phyloP scores from a whole-genome alignment of 2,329 filamentous ascomycete genomes.

The Zymoseptoria pseudotritici region DNA sequence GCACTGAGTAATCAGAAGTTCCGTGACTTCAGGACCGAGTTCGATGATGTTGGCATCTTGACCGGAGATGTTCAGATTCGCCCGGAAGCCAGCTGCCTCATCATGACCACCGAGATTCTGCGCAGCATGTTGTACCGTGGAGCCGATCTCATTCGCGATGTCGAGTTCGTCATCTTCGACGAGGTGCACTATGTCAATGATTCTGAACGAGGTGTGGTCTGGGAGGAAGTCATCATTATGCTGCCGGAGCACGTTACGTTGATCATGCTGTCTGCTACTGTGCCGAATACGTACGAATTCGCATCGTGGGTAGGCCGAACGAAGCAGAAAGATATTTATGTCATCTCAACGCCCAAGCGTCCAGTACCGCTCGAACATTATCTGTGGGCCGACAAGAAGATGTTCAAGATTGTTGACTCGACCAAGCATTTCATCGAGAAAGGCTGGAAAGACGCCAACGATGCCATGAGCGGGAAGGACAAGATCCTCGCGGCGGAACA shows the following conservation, averaged over 20 bases:
- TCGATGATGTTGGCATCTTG: slow-evolving; percentile 93
- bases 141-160: slow-evolving; percentile 90
- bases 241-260: slow-evolving; percentile 92
- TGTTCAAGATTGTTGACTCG: slow-evolving; percentile 88
- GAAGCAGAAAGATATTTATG: slow-evolving; percentile 98
- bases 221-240: slow-evolving; percentile 99
- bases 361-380: slow-evolving; percentile 94
- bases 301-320: slow-evolving; percentile 97
- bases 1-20: slow-evolving; percentile 98
- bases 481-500: slow-evolving; percentile 54
- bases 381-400: slow-evolving; percentile 86
- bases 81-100: slow-evolving; percentile 92
- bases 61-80: slow-evolving; percentile 98
- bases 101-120: slow-evolving; percentile 98
- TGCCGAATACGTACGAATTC: slow-evolving; percentile 96
- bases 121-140: slow-evolving; percentile 97
- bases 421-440: slow-evolving; percentile 87
- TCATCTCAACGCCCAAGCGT: slow-evolving; percentile 93
- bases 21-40: slow-evolving; percentile 80
- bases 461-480: slow-evolving; percentile 71
- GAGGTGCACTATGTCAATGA: slow-evolving; percentile 99
- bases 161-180: slow-evolving; percentile 98
- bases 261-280: slow-evolving; percentile 89
- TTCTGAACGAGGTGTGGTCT: slow-evolving; percentile 88
- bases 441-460: slow-evolving; percentile 91